phyloP scores from a whole-genome alignment of 441 rosid species.

The Biscutella laevigata region DNA sequence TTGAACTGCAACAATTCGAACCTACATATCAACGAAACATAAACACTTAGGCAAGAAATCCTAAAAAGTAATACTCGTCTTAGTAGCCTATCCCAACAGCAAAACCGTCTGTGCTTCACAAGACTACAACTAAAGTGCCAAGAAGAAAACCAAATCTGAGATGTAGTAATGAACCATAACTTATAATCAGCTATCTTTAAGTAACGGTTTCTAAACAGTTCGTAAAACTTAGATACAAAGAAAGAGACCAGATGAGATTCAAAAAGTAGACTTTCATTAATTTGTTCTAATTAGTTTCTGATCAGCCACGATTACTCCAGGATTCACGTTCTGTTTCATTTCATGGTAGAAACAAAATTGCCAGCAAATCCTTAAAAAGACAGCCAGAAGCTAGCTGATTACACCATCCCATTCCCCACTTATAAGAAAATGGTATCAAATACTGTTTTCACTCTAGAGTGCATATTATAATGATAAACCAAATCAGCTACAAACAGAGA shows the following conservation, averaged over 20 bases:
- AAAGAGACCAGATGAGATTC: background rate
- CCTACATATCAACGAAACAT: conserved; percentile 37
- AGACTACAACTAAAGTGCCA: background rate
- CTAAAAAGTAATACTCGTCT: no score
- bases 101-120: background rate
- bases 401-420: background rate
- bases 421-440: background rate
- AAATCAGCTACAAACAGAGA: conserved; percentile 9
- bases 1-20: conserved; percentile 95
- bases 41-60: no score
- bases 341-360: background rate
- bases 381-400: conserved; percentile 4
- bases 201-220: background rate
- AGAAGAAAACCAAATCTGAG: background rate
- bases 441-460: background rate
- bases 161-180: conserved; percentile 1
- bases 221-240: background rate
- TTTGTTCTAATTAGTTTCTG: conserved; percentile 11
- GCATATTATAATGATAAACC: background rate
- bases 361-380: background rate
- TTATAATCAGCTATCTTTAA: background rate
- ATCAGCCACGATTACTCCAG: background rate
- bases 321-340: background rate
- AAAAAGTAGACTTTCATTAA: background rate
- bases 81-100: no score